phyloP scores from a whole-genome alignment of 306 rosid species.

The Hippophae gyantsensis region DNA sequence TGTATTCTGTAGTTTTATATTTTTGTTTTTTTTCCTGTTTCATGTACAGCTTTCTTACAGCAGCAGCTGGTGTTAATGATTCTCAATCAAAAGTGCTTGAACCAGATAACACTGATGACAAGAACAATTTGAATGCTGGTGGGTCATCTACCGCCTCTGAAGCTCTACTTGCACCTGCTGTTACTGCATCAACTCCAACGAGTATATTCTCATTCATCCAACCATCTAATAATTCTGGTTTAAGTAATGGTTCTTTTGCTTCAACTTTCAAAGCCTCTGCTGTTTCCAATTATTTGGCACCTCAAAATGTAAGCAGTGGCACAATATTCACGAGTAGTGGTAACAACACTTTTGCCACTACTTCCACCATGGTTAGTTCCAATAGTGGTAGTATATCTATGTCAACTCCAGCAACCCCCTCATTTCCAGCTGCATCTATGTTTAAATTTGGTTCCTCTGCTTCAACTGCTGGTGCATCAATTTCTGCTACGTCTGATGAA shows the following conservation, averaged over 20 bases:
- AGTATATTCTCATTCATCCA: slow-evolving; percentile 24
- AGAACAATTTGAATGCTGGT: slow-evolving; percentile 26
- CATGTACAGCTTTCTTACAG: slow-evolving; percentile 41
- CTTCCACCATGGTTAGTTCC: slow-evolving; percentile 14
- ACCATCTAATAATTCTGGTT: slow-evolving; percentile 29
- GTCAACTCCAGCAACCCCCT: slow-evolving; percentile 11
- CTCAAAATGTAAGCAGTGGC: slow-evolving; percentile 34
- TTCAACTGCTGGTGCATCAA: too few relatives aligned
- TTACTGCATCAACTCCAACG: slow-evolving; percentile 26
- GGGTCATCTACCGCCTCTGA: slow-evolving; percentile 29
- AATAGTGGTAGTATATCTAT: slow-evolving; percentile 8
- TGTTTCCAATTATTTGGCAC: slow-evolving; percentile 25
- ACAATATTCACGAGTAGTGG: slow-evolving; percentile 11
- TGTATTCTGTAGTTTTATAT: not conserved
- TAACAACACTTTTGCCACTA: slow-evolving; percentile 1
- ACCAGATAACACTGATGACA: slow-evolving; percentile 27
- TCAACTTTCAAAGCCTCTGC: slow-evolving; percentile 27
- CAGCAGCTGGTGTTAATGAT: slow-evolving; percentile 20
- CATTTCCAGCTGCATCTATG: too few relatives aligned
- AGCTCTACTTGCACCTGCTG: slow-evolving; percentile 29
- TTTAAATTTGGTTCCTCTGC: too few relatives aligned
- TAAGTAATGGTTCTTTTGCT: slow-evolving; percentile 41
- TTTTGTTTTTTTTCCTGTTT: not conserved
- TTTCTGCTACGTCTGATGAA: slow-evolving; percentile 5
- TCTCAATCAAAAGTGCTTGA: slow-evolving; percentile 22